phyloP scores from a whole-genome alignment of 1,284 basidiomycete species.

The Grifola frondosa region DNA sequence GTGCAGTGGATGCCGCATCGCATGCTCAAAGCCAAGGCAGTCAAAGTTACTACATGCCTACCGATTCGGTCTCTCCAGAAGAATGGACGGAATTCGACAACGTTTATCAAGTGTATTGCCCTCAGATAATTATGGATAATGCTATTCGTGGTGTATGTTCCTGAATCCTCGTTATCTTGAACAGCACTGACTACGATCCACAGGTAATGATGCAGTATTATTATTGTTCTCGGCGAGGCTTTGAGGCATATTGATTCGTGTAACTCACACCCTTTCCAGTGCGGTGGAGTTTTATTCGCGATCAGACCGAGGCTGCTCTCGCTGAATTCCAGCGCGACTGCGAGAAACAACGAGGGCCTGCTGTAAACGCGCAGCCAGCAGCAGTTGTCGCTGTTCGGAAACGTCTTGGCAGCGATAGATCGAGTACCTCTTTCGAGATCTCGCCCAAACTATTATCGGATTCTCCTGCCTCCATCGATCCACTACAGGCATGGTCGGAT shows the following conservation, averaged over 20 bases:
- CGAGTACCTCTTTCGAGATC: constrained; percentile 46
- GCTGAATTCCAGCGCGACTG: constrained; percentile 32
- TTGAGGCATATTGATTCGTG: constrained; percentile 49
- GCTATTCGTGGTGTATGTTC: constrained; percentile 46
- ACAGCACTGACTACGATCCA: not conserved
- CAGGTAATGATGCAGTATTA: constrained; percentile 90
- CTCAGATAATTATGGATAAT: constrained; percentile 81
- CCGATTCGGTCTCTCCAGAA: constrained; percentile 60
- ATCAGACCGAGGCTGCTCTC: constrained; percentile 61
- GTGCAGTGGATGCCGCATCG: constrained; percentile 43
- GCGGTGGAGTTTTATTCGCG: constrained; percentile 84
- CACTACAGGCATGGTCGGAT: constrained; percentile 69
- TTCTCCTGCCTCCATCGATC: constrained; percentile 39
- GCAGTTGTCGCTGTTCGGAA: constrained; percentile 62
- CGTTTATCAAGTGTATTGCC: constrained; percentile 89
- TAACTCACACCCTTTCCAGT: constrained; percentile 40
- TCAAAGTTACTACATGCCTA: constrained; percentile 61
- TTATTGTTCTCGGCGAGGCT: constrained; percentile 78
- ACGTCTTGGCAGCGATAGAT: constrained; percentile 57
- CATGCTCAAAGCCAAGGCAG: constrained; percentile 34
- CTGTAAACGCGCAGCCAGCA: constrained; percentile 55
- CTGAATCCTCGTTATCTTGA: not conserved
- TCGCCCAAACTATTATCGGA: constrained; percentile 20
- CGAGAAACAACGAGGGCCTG: constrained; percentile 36
- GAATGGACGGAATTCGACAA: constrained; percentile 88